Evolutionary conservation across 129 eudicot species (phyloP), one percentile per base, ranked within the genome.

Genomic region (Solidago caesia): DNA sequence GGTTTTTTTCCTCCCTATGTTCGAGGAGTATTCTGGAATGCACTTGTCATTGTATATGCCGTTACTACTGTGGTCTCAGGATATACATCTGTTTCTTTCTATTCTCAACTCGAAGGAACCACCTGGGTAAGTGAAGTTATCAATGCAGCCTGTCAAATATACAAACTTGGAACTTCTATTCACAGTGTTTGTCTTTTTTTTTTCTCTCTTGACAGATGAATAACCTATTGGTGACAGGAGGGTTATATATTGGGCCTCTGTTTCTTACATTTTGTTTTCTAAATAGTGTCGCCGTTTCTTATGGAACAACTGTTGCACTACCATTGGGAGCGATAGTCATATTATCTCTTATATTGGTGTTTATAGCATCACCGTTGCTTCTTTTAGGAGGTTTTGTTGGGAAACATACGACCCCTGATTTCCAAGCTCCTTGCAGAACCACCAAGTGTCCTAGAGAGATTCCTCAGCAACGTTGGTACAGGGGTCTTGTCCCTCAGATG

Each of bases 41-140:
- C 90, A 71, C 77, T 89, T 42, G 87, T 89, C 25, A 82, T 89
- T 71, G 81, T 79, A 48, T 85, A 87, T 74, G 89, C 90, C 9
- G 79, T 91, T 55, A 85, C 96, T 6, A 86, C 79, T 72, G 85
- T 82, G 11, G 73, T 88, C 77, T 90, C 96, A 9, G 97, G 97
- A 67, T 88, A 86, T 78, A 81, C 90, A 57, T 76, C 97, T 59
- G 84, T 80, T 72, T 88, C 96, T 8, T 88, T 91, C 75, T 91
- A 88, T 75, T 70, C 79, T 73, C 92, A 86, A 82, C 85, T 91
- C 27, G 92, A 91, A 72, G 96, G 97, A 79, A 81, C 81, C 43
- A 83, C 77, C 46, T 88, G 96, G 96, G 96, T 87, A 81, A 49
- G 80, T 81, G 58, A 41, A 26, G 4, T 57, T 21, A 68, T 16